phyloP scores from a whole-genome alignment of 495 filamentous ascomycete species.

The Endocarpon pusillum region DNA sequence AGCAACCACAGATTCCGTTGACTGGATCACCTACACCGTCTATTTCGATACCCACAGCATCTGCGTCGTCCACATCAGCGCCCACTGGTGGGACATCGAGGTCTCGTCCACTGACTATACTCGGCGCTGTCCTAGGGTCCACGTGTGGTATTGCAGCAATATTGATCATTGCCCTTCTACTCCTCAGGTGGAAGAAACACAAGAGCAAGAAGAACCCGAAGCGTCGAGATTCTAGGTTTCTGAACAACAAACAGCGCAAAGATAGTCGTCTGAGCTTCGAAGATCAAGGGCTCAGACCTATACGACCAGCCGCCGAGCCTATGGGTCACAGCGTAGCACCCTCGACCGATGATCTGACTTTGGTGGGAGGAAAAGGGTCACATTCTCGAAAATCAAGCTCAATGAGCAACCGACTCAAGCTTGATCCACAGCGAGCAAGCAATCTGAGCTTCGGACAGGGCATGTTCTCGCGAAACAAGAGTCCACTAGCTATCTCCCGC shows the following conservation, averaged over 20 bases:
- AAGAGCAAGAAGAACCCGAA: conserved; percentile 31
- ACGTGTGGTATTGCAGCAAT: conserved; percentile 55
- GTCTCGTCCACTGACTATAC: conserved; percentile 36
- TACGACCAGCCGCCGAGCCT: conserved; percentile 25
- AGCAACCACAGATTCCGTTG: conserved; percentile 7
- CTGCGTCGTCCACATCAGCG: conserved; percentile 20
- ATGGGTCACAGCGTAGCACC: conserved; percentile 28
- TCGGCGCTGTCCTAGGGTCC: conserved; percentile 65
- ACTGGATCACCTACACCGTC: conserved; percentile 11
- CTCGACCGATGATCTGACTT: conserved; percentile 30
- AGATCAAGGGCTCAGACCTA: conserved; percentile 39
- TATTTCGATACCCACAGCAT: conserved; percentile 15
- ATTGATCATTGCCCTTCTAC: conserved; percentile 47
- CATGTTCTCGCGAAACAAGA: conserved; percentile 8
- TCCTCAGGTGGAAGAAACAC: conserved; percentile 45
- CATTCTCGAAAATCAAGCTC: too few species aligned
- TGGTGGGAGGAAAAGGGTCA: too few species aligned
- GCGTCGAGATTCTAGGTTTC: conserved; percentile 33
- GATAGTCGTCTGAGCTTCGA: conserved; percentile 38
- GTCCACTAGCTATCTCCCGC: not conserved
- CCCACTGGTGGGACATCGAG: conserved; percentile 15
- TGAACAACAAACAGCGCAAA: conserved; percentile 33
- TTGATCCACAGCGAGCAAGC: conserved; percentile 10
- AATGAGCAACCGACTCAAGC: conserved; percentile 21
- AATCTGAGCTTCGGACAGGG: conserved; percentile 20